These are phyloP conservation scores for Chlamydomonas sp. DNA, from an alignment of 139 green algal genomes.

Conservation along the genomic window DNA sequence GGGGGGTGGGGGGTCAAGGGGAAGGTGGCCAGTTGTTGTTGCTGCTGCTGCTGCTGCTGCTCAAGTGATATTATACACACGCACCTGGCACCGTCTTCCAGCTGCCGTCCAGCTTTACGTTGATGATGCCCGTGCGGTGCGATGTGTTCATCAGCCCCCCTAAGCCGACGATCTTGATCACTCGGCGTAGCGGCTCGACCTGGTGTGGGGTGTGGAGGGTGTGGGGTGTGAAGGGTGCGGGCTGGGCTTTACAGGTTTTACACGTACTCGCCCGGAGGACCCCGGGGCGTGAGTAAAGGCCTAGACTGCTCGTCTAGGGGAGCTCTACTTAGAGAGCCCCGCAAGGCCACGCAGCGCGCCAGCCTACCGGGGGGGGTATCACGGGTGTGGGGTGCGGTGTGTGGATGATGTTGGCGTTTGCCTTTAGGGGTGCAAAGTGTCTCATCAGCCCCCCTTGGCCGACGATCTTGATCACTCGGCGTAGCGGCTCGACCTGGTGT, in stretches of 20 bases:
- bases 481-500: constrained; percentile 18
- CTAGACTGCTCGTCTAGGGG: not conserved
- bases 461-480: constrained; percentile 26
- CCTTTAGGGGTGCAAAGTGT: constrained; percentile 23
- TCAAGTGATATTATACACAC: constrained; percentile 4
- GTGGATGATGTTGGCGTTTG: constrained; percentile 63
- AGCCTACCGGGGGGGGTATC: constrained; percentile 56
- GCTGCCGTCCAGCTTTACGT: constrained; percentile 74
- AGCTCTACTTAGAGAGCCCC: not conserved
- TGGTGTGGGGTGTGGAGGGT: no score
- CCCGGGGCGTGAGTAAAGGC: not conserved
- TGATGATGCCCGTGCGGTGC: constrained; percentile 53
- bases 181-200: constrained; percentile 19
- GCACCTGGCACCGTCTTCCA: constrained; percentile 69
- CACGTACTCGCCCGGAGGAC: constrained; percentile 67
- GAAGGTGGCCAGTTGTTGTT: not conserved
- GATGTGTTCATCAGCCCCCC: constrained; percentile 37
- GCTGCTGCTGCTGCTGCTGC: not conserved
- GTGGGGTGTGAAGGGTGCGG: constrained; percentile 43
- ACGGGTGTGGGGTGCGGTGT: constrained; percentile 78
- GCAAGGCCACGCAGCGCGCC: not conserved
- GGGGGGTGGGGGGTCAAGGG: not conserved
- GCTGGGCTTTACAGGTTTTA: constrained; percentile 62
- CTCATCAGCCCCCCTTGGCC: constrained; percentile 35
- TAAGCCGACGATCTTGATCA: constrained; percentile 24